phyloP scores from a whole-genome alignment of 768 basidiomycete genomes.

The Galerina marginata region DNA sequence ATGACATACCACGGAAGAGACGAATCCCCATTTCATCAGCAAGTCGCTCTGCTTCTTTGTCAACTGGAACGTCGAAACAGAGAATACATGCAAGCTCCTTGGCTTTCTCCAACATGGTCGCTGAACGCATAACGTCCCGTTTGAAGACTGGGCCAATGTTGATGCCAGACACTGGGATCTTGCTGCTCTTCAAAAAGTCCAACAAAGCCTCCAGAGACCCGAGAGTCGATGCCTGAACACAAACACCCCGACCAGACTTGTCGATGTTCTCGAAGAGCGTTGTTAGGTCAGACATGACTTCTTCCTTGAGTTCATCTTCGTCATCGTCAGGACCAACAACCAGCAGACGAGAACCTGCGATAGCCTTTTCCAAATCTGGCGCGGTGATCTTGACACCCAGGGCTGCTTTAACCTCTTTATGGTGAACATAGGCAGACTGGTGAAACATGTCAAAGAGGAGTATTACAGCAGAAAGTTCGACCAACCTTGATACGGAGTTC shows the following conservation, averaged over 20 bases:
- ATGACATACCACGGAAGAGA: slow-evolving; percentile 82
- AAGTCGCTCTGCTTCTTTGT: slow-evolving; percentile 89
- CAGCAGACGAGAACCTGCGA: slow-evolving; percentile 93
- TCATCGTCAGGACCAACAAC: slow-evolving; percentile 96
- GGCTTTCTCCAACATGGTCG: slow-evolving; percentile 94
- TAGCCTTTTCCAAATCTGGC: slow-evolving; percentile 96
- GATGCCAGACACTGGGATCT: slow-evolving; percentile 97
- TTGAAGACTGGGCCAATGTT: slow-evolving; percentile 98
- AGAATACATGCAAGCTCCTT: slow-evolving; percentile 95
- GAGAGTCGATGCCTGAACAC: slow-evolving; percentile 95
- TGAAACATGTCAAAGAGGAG: slow-evolving; percentile 14
- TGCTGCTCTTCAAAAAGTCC: slow-evolving; percentile 93
- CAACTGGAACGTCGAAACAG: slow-evolving; percentile 94
- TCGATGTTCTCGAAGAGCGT: slow-evolving; percentile 88
- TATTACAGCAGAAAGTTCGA: slow-evolving; percentile 12
- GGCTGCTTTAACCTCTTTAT: slow-evolving; percentile 96
- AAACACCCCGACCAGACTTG: slow-evolving; percentile 95
- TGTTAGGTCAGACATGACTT: slow-evolving; percentile 96
- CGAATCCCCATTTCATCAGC: slow-evolving; percentile 95
- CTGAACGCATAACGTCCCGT: slow-evolving; percentile 90
- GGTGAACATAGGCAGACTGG: slow-evolving; percentile 94
- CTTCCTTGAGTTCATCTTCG: slow-evolving; percentile 92
- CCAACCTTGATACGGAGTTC: slow-evolving; percentile 93
- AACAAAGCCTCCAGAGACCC: slow-evolving; percentile 96
- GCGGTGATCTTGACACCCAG: slow-evolving; percentile 95